Evolutionary conservation across 495 filamentous ascomycete species (phyloP).

Genomic region (Penicillium nucicola): DNA sequence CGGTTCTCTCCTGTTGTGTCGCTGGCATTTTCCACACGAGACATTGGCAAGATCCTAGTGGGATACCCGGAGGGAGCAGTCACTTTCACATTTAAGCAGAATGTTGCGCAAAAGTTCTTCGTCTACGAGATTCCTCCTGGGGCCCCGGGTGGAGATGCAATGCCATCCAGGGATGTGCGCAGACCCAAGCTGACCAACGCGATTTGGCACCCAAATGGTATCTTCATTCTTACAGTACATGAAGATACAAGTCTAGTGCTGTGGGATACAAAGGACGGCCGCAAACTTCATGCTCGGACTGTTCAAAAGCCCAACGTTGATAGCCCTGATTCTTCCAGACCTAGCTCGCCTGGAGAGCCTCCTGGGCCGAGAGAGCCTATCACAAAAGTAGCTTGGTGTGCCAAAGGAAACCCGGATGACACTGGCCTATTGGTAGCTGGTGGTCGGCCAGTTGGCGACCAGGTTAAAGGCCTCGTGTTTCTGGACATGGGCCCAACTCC

Average conservation of each 20-base stretch:
- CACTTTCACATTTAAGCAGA: conserved; percentile 90
- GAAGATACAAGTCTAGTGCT: conserved; percentile 88
- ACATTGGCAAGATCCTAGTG: conserved; percentile 88
- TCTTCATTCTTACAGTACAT: conserved; percentile 81
- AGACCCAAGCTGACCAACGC: conserved; percentile 73
- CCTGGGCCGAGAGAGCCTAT: conserved; percentile 66
- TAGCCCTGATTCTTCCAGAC: conserved; percentile 47
- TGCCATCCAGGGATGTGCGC: conserved; percentile 48
- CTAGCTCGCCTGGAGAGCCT: conserved; percentile 35
- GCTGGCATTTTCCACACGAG: conserved; percentile 80
- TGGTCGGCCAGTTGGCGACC: conserved; percentile 60
- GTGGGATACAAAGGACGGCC: conserved; percentile 92
- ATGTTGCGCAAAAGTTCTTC: conserved; percentile 70
- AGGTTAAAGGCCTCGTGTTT: conserved; percentile 75
- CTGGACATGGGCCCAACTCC: conserved; percentile 87
- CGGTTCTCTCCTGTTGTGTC: conserved; percentile 62
- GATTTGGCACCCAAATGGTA: conserved; percentile 92
- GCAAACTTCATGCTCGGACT: conserved; percentile 78
- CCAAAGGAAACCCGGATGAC: conserved; percentile 86
- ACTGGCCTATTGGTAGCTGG: conserved; percentile 86
- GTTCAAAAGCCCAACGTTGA: conserved; percentile 70
- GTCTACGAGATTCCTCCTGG: conserved; percentile 78
- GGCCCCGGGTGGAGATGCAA: conserved; percentile 80
- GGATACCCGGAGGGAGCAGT: conserved; percentile 85
- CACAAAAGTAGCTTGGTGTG: conserved; percentile 81